Base-by-base conservation (phyloP, 257 asterid genomes). In the Solanum dulcamara region DNA sequence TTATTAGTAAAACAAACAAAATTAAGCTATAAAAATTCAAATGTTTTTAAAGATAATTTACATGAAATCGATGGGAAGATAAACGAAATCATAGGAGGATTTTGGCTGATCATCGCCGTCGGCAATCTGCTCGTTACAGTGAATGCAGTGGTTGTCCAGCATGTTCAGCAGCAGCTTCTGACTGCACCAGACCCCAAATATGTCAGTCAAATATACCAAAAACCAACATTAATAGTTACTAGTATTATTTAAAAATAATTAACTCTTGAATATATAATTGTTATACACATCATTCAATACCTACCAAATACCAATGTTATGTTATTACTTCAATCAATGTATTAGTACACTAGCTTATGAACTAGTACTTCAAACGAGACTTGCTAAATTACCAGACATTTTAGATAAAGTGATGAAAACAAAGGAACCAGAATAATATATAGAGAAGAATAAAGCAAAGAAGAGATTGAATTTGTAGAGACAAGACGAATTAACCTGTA, bases 81-180 rank as follows among this genome's bases (percentile, higher is more conserved):
- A 97, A 85, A 95, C 94, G 86, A 97, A 97, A 88, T 97, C 99
- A 84, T 95, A 97, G 74, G 99, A 89, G 53, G 99, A 97, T 86
- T 92, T 88, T 22, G 98, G 97, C 91, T 42, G 51, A 37, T 91
- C 93, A 59, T 93, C 96, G 89, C 91, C 98, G 88, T 86, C 91
- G 88, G 89, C 90, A 64, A 97, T 89, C 94, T 92, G 99, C 89
- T 97, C 99, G 84, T 95, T 97, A 91, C 98, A 93, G 96, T 92
- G 95, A 44, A 95, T 92, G 85, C 99, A 97, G 97, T 95, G 99
- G 91, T 92, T 95, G 93, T 97, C 99, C 91, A 97, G 92, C 99
- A 95, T 92, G 95, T 95, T 97, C 90, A 97, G 93, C 87, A 97
- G 83, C 83, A 97, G 91, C 94, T 95, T 94, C 95, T 95, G 99